Percentiles rank a stretch among this genome's conserved stretches.
phyloP scores from a whole-genome alignment of 2,329 filamentous ascomycete species.

The Coniella lustricola region DNA sequence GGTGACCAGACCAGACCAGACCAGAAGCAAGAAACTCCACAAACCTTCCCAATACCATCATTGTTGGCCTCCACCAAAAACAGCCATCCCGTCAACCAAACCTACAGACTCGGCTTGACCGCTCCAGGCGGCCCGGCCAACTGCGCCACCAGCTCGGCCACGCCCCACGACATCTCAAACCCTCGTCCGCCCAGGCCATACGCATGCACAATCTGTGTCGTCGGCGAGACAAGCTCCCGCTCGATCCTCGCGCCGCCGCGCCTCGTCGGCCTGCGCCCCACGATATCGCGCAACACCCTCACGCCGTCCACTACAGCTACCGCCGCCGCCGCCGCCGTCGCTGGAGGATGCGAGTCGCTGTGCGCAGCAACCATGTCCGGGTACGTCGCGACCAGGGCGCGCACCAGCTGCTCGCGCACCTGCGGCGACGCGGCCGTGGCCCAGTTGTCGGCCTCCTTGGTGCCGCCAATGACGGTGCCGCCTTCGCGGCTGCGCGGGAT shows the following conservation, averaged over 20 bases:
- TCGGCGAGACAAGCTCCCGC: conserved; percentile 28
- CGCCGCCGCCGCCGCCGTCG: no score
- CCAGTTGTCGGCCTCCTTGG: conserved; percentile 55
- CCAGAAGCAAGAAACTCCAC: no score
- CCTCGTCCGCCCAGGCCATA: conserved; percentile 44
- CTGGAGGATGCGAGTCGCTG: no score
- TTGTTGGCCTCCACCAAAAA: no score
- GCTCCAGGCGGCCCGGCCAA: conserved; percentile 24
- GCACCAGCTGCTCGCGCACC: conserved; percentile 40
- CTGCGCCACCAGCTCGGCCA: conserved; percentile 34
- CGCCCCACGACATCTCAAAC: conserved; percentile 42
- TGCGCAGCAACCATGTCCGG: conserved; percentile 24
- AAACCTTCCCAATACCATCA: no score
- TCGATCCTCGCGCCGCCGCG: conserved; percentile 34
- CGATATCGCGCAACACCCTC: conserved; percentile 24
- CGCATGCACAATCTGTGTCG: conserved; percentile 33
- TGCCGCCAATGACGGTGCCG: conserved; percentile 60
- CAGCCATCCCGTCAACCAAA: no score
- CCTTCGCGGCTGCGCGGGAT: conserved; percentile 55
- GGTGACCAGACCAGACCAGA: no score
- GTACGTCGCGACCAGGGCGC: conserved; percentile 28
- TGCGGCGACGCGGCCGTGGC: conserved; percentile 39
- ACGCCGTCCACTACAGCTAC: no score
- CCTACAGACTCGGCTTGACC: conserved; percentile 9
- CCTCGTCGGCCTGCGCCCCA: conserved; percentile 24